A percentile compares a stretch with the other conserved stretches of the same genome.
phyloP scores from a whole-genome alignment of 257 asterid species.

The Plantago major region DNA sequence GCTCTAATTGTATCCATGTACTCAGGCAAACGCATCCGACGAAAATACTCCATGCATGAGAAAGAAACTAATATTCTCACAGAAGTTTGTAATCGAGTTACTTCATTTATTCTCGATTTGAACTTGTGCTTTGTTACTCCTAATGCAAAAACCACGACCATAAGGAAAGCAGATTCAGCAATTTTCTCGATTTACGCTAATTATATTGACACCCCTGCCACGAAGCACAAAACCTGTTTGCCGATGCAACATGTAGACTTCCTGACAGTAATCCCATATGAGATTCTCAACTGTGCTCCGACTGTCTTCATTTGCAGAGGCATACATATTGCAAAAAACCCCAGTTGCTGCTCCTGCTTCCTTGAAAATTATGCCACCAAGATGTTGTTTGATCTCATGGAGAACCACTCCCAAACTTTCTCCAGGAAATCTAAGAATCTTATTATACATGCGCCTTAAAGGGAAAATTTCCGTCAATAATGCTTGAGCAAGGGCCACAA shows the following conservation, averaged over 20 bases:
- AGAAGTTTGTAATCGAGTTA: slow-evolving; percentile 43
- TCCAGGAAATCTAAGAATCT: slow-evolving; percentile 37
- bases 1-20: slow-evolving; percentile 91
- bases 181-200: slow-evolving; percentile 69
- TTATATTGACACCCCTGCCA: slow-evolving; percentile 39
- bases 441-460: slow-evolving; percentile 43
- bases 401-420: slow-evolving; percentile 30
- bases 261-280: slow-evolving; percentile 71
- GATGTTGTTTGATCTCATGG: slow-evolving; percentile 51
- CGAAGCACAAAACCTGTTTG: slow-evolving; percentile 48
- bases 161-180: slow-evolving; percentile 86
- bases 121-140: slow-evolving; percentile 73
- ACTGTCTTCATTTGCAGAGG: slow-evolving; percentile 54
- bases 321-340: slow-evolving; percentile 73
- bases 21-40: slow-evolving; percentile 86
- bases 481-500: slow-evolving; percentile 55
- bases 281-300: slow-evolving; percentile 56
- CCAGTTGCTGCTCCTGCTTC: slow-evolving; percentile 88
- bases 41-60: slow-evolving; percentile 94
- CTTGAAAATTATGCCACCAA: slow-evolving; percentile 50
- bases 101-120: slow-evolving; percentile 35
- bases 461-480: slow-evolving; percentile 75
- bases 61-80: slow-evolving; percentile 70
- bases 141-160: slow-evolving; percentile 87
- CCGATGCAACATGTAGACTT: slow-evolving; percentile 65